A percentile compares a stretch with the other conserved stretches of the same genome.
phyloP scores from a whole-genome alignment of 257 asterid genomes.

The Jacaranda copaia region DNA sequence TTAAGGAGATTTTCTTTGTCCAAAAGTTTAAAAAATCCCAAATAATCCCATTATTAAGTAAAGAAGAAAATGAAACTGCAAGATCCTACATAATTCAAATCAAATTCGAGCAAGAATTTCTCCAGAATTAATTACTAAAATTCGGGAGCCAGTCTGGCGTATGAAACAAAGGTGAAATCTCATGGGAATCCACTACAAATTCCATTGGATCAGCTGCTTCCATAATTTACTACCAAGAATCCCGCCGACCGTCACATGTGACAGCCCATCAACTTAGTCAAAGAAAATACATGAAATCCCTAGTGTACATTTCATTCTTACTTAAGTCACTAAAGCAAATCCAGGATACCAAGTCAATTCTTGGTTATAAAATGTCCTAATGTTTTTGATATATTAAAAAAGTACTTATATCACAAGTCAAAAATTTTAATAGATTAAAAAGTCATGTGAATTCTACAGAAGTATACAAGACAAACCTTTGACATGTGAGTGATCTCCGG shows the following conservation, averaged over 20 bases:
- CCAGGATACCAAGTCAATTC: too few species aligned
- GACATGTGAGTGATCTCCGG: background rate
- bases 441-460: background rate
- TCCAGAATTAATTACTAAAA: too few species aligned
- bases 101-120: too few species aligned
- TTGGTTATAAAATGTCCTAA: too few species aligned
- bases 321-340: too few species aligned
- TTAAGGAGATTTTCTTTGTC: background rate
- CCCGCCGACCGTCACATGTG: conserved; percentile 25
- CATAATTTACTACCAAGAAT: conserved; percentile 21
- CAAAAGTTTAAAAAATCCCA: background rate
- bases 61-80: background rate
- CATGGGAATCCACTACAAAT: background rate
- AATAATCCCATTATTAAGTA: background rate
- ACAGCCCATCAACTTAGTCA: conserved; percentile 14
- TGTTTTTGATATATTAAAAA: background rate
- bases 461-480: conserved; percentile 13
- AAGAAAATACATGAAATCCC: background rate
- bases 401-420: background rate
- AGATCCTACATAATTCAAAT: background rate
- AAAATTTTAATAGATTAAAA: background rate
- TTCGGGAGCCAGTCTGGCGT: too few species aligned
- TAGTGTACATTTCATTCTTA: too few species aligned
- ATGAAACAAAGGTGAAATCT: background rate
- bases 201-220: conserved; percentile 29